Base-by-base conservation (phyloP, 306 rosid genomes). In the Cucurbita pepo region DNA sequence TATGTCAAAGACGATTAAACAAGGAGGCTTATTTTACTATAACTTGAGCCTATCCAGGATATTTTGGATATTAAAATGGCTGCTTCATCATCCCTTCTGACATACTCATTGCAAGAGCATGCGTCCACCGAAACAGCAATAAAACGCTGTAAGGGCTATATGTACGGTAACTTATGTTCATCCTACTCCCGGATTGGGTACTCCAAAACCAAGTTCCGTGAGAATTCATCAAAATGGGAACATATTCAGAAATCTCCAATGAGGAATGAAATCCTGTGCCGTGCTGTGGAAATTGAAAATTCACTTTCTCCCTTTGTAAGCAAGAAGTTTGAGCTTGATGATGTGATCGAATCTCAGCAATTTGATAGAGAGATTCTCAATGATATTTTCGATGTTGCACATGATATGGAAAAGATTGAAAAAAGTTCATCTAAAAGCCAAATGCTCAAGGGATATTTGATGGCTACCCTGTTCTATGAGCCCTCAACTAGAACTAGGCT, bases 401-500 rank as follows among this genome's bases (percentile, higher is more conserved):
- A 72, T 30, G 88, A 85, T 38, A 92, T 92, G 96, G 97, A 92
- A 83, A 81, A 75, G 82, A 81, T 90, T 56, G 90, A 90, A 72
- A 92, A 83, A 82, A 81, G 82, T 30, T 90, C 92, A 47, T 84
- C 83, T 16, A 95, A 88, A 19, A 88, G 90, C 81, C 95, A 85
- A 84, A 77, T 92, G 76, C 89, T 88, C n/a, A 84, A 80, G 69
- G 97, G 96, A 51, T 83, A 86, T 86, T 90, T 92, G 65, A 90
- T 92, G 97, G 96, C 97, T 77, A 90, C 97, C 43, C 84, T 92
- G 16, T 90, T 92, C 77, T 92, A 92, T 73, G 97, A 92, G 76
- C 96, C 96, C 25, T 90, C 97, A 57, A 92, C 97, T 60, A 88
- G 97, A 75, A 90, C 96, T 34, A 84, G 97, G 77, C 95, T 92